These are phyloP conservation scores for Sophora flavescens DNA, from an alignment of 306 rosid genomes.

Conservation along the genomic window DNA sequence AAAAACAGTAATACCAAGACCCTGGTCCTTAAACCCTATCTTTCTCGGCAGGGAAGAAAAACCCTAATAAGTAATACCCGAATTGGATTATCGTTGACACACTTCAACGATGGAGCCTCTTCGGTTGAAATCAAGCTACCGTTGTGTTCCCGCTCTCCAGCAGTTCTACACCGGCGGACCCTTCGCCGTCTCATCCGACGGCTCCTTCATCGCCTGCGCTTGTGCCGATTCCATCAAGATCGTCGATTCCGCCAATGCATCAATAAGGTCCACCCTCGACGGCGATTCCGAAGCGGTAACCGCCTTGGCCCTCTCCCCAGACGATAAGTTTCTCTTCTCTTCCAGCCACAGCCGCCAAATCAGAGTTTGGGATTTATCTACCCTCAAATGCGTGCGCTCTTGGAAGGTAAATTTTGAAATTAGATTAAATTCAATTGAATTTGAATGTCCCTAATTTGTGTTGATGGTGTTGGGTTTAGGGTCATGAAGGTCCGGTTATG, in stretches of 20 bases:
- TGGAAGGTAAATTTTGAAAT: constrained; percentile 77
- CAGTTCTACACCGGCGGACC: constrained; percentile 94
- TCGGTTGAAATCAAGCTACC: constrained; percentile 64
- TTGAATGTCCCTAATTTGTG: not conserved
- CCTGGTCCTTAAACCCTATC: constrained; percentile 11
- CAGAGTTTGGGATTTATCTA: constrained; percentile 86
- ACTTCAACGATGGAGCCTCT: constrained; percentile 49
- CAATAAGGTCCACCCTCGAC: constrained; percentile 73
- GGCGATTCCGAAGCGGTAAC: constrained; percentile 78
- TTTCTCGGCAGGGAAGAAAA: not conserved
- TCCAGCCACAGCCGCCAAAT: constrained; percentile 85
- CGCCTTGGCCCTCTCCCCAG: constrained; percentile 76
- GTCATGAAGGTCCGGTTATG: constrained; percentile 97
- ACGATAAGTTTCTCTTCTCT: constrained; percentile 75
- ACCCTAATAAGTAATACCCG: not conserved
- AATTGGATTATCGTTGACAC: not conserved
- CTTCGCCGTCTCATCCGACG: constrained; percentile 76
- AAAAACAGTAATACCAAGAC: not conserved
- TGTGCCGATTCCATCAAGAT: constrained; percentile 79
- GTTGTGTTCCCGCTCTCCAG: constrained; percentile 77
- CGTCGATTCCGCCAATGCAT: constrained; percentile 74
- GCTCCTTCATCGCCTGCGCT: constrained; percentile 79
- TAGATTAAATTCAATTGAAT: not conserved
- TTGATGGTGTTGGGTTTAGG: constrained; percentile 53
- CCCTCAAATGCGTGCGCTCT: constrained; percentile 76